Conservation (phyloP, 345 rosid genomes). For the Eucalyptus dawsonii region DNA sequence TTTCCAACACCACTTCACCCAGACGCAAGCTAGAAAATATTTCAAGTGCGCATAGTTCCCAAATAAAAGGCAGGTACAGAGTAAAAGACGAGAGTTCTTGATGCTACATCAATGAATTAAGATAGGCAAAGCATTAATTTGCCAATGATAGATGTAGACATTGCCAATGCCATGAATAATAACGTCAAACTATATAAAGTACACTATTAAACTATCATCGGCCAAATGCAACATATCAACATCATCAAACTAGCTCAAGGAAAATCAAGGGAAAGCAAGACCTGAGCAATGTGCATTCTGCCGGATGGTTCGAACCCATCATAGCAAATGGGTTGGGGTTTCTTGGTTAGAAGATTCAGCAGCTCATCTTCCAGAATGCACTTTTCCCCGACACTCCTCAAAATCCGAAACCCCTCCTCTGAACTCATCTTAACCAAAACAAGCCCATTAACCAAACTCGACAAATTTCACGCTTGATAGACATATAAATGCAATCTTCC, state of each 20-base stretch:
- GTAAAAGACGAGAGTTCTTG: background rate
- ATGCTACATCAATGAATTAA: background rate
- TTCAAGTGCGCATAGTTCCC: background rate
- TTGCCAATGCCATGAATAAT: background rate
- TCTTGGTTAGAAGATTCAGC: constrained; percentile 58
- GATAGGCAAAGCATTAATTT: background rate
- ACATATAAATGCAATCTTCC: background rate
- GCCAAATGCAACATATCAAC: background rate
- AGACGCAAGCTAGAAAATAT: background rate
- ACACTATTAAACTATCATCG: background rate
- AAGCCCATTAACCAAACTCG: background rate
- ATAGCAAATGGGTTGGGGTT: constrained; percentile 70
- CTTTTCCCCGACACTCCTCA: constrained; percentile 76
- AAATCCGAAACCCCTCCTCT: constrained; percentile 52
- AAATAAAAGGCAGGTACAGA: background rate
- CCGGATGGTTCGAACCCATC: constrained; percentile 96
- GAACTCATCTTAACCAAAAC: constrained; percentile 28
- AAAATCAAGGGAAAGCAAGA: background rate
- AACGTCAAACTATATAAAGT: background rate
- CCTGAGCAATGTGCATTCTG: constrained; percentile 95
- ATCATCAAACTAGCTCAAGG: background rate
- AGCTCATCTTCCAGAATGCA: constrained; percentile 79
- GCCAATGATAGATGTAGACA: background rate
- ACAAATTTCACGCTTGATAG: background rate
- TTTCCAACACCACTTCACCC: background rate